A percentile compares a stretch with the other conserved stretches of the same genome.
These are phyloP conservation scores for Eucommia ulmoides DNA, from an alignment of 257 asterid species.

Conservation along the genomic window DNA sequence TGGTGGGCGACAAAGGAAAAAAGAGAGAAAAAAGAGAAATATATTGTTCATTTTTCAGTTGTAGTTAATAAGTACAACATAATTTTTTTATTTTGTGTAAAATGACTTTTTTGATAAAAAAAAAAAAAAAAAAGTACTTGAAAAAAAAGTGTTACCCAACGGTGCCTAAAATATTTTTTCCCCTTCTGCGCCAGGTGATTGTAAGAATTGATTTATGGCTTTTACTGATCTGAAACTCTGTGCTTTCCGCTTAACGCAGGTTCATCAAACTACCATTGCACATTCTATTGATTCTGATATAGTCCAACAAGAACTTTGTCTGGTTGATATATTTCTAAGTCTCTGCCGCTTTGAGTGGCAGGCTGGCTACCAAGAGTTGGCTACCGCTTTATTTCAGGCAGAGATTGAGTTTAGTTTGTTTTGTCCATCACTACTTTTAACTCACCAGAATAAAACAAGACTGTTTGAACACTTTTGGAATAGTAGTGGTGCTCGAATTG, in stretches of 20 bases:
- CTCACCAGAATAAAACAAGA: constrained; percentile 81
- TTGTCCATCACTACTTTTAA: constrained; percentile 63
- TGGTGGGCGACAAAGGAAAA: no score
- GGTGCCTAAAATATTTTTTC: no score
- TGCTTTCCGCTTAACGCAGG: constrained; percentile 35
- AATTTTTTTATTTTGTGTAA: no score
- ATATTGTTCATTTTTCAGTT: no score
- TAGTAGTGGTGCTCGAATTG: constrained; percentile 82
- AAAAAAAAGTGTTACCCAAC: no score
- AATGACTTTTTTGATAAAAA: no score
- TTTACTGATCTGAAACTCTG: not conserved
- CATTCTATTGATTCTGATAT: constrained; percentile 35
- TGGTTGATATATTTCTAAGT: constrained; percentile 62
- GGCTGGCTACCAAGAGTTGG: constrained; percentile 87
- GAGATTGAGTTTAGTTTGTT: constrained; percentile 81
- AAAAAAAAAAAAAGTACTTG: no score
- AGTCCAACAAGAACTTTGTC: constrained; percentile 58
- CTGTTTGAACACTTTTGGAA: constrained; percentile 93
- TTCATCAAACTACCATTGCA: constrained; percentile 28
- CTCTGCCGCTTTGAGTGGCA: constrained; percentile 98
- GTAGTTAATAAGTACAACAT: no score
- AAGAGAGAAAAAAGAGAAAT: no score
- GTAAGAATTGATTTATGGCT: not conserved
- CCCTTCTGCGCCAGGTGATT: no score
- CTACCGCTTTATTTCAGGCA: constrained; percentile 92